These are phyloP conservation scores for fission yeast (Schizosaccharomyces pombe) DNA, from an alignment of 805 yeast species.

Conservation along the genomic window DNA sequence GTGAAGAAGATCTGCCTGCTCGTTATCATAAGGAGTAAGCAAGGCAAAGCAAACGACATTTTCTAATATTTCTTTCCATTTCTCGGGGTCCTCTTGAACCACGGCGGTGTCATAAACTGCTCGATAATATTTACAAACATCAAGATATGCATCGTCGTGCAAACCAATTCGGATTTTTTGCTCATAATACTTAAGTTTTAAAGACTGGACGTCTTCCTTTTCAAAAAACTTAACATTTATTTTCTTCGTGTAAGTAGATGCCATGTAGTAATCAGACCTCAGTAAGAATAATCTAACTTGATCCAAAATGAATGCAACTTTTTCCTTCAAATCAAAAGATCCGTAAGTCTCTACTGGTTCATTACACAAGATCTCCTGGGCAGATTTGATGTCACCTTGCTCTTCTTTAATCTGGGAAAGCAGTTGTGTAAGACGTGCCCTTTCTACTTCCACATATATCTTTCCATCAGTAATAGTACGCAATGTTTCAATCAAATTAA, in stretches of 20 bases:
- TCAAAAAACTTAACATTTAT: conserved; percentile 58
- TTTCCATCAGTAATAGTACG: conserved; percentile 83
- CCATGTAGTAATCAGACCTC: conserved; percentile 69
- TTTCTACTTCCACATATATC: conserved; percentile 84
- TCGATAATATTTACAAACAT: conserved; percentile 56
- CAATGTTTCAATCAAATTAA: conserved; percentile 62
- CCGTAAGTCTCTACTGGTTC: conserved; percentile 94
- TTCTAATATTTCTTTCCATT: conserved; percentile 31
- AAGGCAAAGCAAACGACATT: conserved; percentile 58
- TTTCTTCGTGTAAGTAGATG: conserved; percentile 68
- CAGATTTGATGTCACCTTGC: conserved; percentile 58
- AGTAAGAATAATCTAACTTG: conserved; percentile 68
- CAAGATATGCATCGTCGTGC: conserved; percentile 56
- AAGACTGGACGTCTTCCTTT: conserved; percentile 29
- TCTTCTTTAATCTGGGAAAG: conserved; percentile 51
- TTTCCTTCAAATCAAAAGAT: conserved; percentile 75
- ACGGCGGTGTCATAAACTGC: conserved; percentile 56
- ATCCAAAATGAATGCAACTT: conserved; percentile 72
- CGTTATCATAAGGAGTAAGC: conserved; percentile 70
- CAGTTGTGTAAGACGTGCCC: conserved; percentile 73
- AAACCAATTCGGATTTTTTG: conserved; percentile 56
- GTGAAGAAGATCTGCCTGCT: conserved; percentile 68
- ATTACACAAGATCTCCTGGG: conserved; percentile 74
- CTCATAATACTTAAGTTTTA: conserved; percentile 54
- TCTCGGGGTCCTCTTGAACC: conserved; percentile 28